A percentile compares a stretch with the other conserved stretches of the same genome.
phyloP scores from a whole-genome alignment of 331 rosid species.

The Arachis monticola region DNA sequence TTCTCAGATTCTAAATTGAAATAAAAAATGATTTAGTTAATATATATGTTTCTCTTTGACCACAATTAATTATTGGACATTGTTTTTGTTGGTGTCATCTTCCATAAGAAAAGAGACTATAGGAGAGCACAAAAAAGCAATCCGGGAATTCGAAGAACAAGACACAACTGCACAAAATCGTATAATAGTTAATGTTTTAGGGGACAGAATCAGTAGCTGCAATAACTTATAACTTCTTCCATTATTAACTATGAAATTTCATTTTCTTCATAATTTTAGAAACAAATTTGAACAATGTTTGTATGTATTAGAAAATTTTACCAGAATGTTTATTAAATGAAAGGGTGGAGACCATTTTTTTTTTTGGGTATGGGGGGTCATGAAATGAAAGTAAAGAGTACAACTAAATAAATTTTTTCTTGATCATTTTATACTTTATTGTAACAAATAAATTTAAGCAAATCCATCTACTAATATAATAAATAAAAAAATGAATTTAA shows the following conservation, averaged over 20 bases:
- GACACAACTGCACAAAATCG: slow-evolving; percentile 36
- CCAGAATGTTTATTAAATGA: neutral
- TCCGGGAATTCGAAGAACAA: neutral
- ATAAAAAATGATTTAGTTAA: no score
- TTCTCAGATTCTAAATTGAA: no score
- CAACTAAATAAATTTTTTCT: no score
- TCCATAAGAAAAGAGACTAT: slow-evolving; percentile 17
- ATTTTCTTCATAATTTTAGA: neutral
- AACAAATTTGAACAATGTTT: neutral
- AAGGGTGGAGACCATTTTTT: neutral
- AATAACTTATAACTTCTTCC: slow-evolving; percentile 53
- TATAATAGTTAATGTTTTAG: slow-evolving; percentile 34
- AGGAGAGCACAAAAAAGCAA: slow-evolving; percentile 39
- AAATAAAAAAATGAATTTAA: no score
- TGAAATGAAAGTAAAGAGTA: no score
- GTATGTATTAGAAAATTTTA: no score
- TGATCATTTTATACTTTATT: no score
- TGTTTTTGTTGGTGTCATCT: slow-evolving; percentile 35
- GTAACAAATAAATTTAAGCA: neutral
- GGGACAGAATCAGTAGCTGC: slow-evolving; percentile 39
- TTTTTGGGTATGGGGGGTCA: no score
- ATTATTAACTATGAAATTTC: slow-evolving; percentile 14
- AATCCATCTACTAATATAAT: no score
- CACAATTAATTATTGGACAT: neutral
- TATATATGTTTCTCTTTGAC: neutral